Evolutionary conservation across 345 rosid species (phyloP), one percentile per base, ranked within the genome.

Genomic region (Triadica sebifera): DNA sequence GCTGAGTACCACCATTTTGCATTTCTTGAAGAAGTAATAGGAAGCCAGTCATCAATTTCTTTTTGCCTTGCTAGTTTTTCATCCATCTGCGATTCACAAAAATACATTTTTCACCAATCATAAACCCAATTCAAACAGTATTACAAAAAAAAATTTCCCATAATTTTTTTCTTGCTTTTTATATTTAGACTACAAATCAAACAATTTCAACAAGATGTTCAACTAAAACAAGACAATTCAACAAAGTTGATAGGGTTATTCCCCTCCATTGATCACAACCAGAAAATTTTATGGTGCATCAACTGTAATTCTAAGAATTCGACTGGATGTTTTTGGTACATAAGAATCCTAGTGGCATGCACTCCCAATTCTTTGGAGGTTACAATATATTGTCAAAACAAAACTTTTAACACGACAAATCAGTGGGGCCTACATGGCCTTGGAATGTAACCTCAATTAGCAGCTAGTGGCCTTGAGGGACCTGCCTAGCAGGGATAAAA

Each of bases 1-100:
- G 82, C 78, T 39, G 82, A 74, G n/a, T 79, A 79, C 82, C 82
- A 79, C 82, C 82, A 79, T 75, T 79, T 79, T 65, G 82, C 82
- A 66, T 79, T 75, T 62, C 82, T 79, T 55, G 82, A 74, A 6
- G 78, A 75, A 7, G 82, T 79, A 4, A 79, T 74, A 3, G 82
- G 82, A 22, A 79, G 82, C 82, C 82, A 79, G 0, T 79, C 82
- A 71, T 79, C 73, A 25, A 79, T 79, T 65, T 47, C 75, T 67
- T 79, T 74, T 57, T 79, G 73, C 69, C 25, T 75, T 49, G 71
- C 78, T 60, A 50, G 64, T 46, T 12, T 58, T 46, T 79, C 82
- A 16, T 74, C 75, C 45, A 0, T 46, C 71, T 78, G 70, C 22
- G 2, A 41, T 37, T 59, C 24, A 59, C 37, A 17, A 56, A 11